Conservation (phyloP, 2,329 filamentous ascomycete genomes). For the Lasiodiplodia sp. region DNA sequence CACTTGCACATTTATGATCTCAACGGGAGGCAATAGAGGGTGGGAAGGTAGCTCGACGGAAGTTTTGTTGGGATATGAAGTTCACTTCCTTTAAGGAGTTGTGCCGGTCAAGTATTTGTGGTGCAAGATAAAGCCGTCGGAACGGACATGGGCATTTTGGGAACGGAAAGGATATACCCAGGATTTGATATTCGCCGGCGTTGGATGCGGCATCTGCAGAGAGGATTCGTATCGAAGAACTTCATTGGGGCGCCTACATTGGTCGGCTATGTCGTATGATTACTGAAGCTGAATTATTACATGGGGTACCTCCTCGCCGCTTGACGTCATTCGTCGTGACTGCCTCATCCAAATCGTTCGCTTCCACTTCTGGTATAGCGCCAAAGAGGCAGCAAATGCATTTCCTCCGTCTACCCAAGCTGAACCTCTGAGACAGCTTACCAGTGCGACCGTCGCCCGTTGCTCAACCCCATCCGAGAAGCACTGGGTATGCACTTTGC, state of each 20-base stretch:
- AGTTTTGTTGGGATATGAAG: conserved; percentile 93
- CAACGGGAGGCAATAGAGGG: conserved; percentile 87
- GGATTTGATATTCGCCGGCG: conserved; percentile 22
- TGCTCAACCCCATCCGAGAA: no score
- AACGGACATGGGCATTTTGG: conserved; percentile 7
- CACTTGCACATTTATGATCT: conserved; percentile 88
- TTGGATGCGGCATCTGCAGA: conserved; percentile 17
- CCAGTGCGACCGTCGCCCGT: no score
- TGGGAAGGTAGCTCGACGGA: conserved; percentile 95
- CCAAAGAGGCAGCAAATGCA: no score
- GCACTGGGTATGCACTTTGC: no score
- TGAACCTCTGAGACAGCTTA: no score
- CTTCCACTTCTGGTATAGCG: no score
- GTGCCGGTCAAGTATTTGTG: neutral
- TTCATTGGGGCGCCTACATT: neutral
- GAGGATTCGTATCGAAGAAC: neutral
- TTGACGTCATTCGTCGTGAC: no score
- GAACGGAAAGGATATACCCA: conserved; percentile 26
- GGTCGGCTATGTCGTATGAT: neutral
- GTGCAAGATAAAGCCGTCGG: neutral
- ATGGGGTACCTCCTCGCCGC: no score
- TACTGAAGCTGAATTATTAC: neutral
- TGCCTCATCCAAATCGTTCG: no score
- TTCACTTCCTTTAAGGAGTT: conserved; percentile 48
- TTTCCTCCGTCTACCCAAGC: no score